phyloP scores from a whole-genome alignment of 2,329 filamentous ascomycete species.

The Colletotrichum eremochloae region DNA sequence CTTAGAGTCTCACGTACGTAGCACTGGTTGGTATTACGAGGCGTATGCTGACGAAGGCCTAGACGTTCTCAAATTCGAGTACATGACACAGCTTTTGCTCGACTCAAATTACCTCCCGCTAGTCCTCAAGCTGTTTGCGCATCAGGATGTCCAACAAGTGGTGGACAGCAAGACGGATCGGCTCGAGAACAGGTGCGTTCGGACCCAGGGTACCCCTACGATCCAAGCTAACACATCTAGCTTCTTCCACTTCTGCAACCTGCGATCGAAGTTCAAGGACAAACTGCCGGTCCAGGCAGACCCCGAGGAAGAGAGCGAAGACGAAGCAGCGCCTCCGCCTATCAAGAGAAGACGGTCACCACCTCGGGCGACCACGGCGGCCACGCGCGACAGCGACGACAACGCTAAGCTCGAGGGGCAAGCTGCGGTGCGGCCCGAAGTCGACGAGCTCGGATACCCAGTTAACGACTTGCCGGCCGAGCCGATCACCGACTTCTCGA shows the following conservation, averaged over 20 bases:
- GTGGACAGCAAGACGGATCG: slow-evolving; percentile 89
- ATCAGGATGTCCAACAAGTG: slow-evolving; percentile 92
- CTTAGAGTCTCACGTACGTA: slow-evolving; percentile 90
- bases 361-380: slow-evolving; percentile 51
- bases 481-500: slow-evolving; percentile 90
- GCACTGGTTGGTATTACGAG: slow-evolving; percentile 40
- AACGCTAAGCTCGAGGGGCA: slow-evolving; percentile 52
- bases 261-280: slow-evolving; percentile 68
- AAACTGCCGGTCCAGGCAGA: slow-evolving; percentile 45
- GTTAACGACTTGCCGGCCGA: slow-evolving; percentile 76
- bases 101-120: slow-evolving; percentile 96
- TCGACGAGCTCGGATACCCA: slow-evolving; percentile 91
- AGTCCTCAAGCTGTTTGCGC: slow-evolving; percentile 91
- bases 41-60: slow-evolving; percentile 1
- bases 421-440: slow-evolving; percentile 65
- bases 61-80: slow-evolving; percentile 97
- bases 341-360: slow-evolving; percentile 73
- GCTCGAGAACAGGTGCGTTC: slow-evolving; percentile 79
- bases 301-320: slow-evolving; percentile 64
- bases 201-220: slow-evolving; percentile 41
- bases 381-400: slow-evolving; percentile 43
- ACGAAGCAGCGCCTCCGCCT: slow-evolving; percentile 87
- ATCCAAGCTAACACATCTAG: slow-evolving; percentile 56
- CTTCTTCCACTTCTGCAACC: slow-evolving; percentile 92
- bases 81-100: slow-evolving; percentile 90